A percentile compares a stretch with the other conserved stretches of the same genome.
Conservation (phyloP, 176 grass and related monocot species). For the Eleusine indica region DNA sequence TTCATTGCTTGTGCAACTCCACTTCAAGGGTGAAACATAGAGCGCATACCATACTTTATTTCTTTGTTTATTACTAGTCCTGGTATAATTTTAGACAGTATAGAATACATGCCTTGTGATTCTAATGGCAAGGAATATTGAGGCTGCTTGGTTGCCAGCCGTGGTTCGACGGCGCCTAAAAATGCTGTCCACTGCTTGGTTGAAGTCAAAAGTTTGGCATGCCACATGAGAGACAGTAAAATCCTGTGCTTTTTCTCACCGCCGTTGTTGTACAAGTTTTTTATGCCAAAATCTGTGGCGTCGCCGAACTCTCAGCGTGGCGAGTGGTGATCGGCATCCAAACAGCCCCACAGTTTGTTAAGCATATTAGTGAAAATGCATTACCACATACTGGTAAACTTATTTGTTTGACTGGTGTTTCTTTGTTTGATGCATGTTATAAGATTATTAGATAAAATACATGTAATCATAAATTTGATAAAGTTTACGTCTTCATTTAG, state of each 20-base stretch:
- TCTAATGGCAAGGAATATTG: background rate
- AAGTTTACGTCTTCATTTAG: background rate
- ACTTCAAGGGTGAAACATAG: background rate
- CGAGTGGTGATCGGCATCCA: no score
- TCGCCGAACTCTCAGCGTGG: no score
- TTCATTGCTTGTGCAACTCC: background rate
- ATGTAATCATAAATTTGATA: background rate
- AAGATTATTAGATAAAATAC: background rate
- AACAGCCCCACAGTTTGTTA: background rate
- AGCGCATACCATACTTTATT: background rate
- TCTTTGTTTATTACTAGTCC: background rate
- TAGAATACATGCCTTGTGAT: background rate
- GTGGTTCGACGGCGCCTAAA: no score
- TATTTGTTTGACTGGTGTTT: background rate
- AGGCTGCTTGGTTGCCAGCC: no score
- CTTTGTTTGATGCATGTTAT: constrained; percentile 17
- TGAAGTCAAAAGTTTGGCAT: no score
- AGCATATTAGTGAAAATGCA: background rate
- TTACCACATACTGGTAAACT: background rate
- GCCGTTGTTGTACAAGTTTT: no score
- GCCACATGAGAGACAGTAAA: no score
- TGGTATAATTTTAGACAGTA: constrained; percentile 3
- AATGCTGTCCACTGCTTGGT: no score
- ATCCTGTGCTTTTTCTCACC: no score
- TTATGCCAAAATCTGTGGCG: no score